These are phyloP conservation scores for Fusarium globosum DNA, from an alignment of 2,329 filamentous ascomycete genomes.

Conservation along the genomic window DNA sequence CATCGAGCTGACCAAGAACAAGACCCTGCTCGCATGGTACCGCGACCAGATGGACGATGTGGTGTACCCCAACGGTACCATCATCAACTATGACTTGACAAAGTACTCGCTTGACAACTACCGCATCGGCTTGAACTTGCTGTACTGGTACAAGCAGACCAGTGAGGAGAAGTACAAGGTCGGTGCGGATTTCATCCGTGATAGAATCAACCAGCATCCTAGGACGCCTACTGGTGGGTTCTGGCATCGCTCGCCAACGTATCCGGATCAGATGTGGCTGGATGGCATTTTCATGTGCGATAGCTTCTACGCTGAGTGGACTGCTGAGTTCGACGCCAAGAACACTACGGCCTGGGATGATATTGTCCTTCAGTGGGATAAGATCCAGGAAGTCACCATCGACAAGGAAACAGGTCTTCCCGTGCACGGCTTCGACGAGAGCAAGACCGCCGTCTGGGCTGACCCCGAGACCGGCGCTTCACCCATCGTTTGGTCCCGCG, in stretches of 20 bases:
- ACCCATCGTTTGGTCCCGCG: slow-evolving; percentile 64
- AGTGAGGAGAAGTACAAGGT: slow-evolving; percentile 60
- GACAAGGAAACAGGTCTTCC: slow-evolving; percentile 55
- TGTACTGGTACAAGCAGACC: slow-evolving; percentile 61
- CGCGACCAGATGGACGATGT: slow-evolving; percentile 60
- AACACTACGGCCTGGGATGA: slow-evolving; percentile 58
- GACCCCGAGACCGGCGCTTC: slow-evolving; percentile 60
- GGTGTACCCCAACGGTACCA: slow-evolving; percentile 52
- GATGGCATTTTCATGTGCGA: slow-evolving; percentile 66
- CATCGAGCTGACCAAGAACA: slow-evolving; percentile 56
- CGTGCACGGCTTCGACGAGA: slow-evolving; percentile 66
- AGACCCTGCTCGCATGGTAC: slow-evolving; percentile 57
- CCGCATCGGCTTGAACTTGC: slow-evolving; percentile 63
- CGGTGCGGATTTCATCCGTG: slow-evolving; percentile 59
- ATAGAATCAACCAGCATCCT: slow-evolving; percentile 60
- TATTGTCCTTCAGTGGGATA: slow-evolving; percentile 57
- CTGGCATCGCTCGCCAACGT: slow-evolving; percentile 61
- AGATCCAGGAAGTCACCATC: slow-evolving; percentile 56
- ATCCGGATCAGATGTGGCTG: slow-evolving; percentile 61
- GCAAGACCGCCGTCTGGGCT: slow-evolving; percentile 62
- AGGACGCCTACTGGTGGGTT: slow-evolving; percentile 63
- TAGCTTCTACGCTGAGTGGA: slow-evolving; percentile 56
- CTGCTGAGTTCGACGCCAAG: slow-evolving; percentile 50
- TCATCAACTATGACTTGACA: slow-evolving; percentile 57
- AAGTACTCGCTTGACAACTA: slow-evolving; percentile 65